Conservation (phyloP, 306 rosid species). For the Cicer yamashitae region DNA sequence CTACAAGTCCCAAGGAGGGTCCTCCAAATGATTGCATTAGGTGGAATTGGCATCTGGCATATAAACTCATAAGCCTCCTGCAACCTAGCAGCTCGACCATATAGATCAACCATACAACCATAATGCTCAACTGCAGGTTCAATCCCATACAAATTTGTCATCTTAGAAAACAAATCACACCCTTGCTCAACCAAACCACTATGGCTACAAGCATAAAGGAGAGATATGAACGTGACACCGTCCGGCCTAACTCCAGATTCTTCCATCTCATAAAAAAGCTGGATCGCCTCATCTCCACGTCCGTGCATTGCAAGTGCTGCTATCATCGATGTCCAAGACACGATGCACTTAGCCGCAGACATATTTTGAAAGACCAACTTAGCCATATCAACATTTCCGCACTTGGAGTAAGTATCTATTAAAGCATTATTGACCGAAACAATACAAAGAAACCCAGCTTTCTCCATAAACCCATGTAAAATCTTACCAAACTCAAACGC, state of each 20-base stretch:
- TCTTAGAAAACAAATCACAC: constrained; percentile 62
- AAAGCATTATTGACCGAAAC: constrained; percentile 77
- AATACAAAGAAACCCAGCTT: constrained; percentile 67
- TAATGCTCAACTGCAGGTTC: constrained; percentile 80
- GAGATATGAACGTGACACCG: constrained; percentile 73
- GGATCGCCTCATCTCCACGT: constrained; percentile 71
- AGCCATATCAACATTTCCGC: constrained; percentile 77
- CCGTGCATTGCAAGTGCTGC: constrained; percentile 90
- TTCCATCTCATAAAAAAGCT: constrained; percentile 70
- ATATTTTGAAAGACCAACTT: constrained; percentile 65
- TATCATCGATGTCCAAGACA: constrained; percentile 85
- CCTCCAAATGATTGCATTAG: constrained; percentile 82
- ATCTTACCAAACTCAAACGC: constrained; percentile 77
- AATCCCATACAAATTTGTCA: constrained; percentile 60
- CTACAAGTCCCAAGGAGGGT: constrained; percentile 95
- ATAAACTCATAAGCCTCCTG: constrained; percentile 72
- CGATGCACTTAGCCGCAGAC: constrained; percentile 56
- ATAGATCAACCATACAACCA: constrained; percentile 90
- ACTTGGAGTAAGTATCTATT: constrained; percentile 71
- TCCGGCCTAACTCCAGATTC: constrained; percentile 65
- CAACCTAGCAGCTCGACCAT: constrained; percentile 81
- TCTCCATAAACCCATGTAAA: constrained; percentile 71
- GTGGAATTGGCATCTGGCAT: constrained; percentile 69
- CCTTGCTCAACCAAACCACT: constrained; percentile 78
- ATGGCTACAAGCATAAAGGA: constrained; percentile 82